A percentile compares a stretch with the other conserved stretches of the same genome.
Evolutionary conservation across 805 yeast genomes (phyloP).

Genomic region (Cyberlindnera mrakii): DNA sequence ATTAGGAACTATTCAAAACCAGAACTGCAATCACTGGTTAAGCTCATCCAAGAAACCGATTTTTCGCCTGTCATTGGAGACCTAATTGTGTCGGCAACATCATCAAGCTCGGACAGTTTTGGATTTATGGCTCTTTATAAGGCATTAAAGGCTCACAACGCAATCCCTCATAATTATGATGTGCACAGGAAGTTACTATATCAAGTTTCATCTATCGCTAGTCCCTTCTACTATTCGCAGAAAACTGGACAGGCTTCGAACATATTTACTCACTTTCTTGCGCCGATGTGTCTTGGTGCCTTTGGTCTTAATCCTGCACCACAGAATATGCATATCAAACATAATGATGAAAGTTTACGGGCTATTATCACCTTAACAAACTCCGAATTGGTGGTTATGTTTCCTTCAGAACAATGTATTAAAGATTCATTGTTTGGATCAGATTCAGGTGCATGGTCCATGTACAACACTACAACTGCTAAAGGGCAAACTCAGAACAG

Average conservation of each 20-base stretch:
- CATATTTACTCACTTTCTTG: constrained; percentile 20
- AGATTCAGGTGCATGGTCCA: constrained; percentile 44
- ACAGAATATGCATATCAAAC: background rate
- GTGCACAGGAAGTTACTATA: constrained; percentile 22
- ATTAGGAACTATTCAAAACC: constrained; percentile 34
- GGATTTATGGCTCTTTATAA: constrained; percentile 23
- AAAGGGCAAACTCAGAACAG: constrained; percentile 31
- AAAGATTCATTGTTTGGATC: constrained; percentile 37
- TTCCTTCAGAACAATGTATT: constrained; percentile 38
- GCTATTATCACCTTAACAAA: constrained; percentile 24
- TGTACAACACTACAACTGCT: constrained; percentile 30
- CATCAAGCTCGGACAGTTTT: constrained; percentile 32
- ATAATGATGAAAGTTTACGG: constrained; percentile 8
- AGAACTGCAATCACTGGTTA: background rate
- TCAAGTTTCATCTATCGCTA: constrained; percentile 29
- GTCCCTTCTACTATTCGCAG: constrained; percentile 9
- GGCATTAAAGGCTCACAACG: constrained; percentile 13
- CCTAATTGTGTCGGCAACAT: constrained; percentile 46
- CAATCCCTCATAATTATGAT: constrained; percentile 6
- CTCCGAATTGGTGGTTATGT: constrained; percentile 33
- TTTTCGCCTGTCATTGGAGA: constrained; percentile 45
- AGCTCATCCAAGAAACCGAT: constrained; percentile 25
- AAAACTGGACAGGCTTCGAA: constrained; percentile 8
- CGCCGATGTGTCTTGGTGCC: constrained; percentile 15
- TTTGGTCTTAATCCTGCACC: constrained; percentile 4